Conservation (phyloP, 331 rosid species). For the Quercus phellos region DNA sequence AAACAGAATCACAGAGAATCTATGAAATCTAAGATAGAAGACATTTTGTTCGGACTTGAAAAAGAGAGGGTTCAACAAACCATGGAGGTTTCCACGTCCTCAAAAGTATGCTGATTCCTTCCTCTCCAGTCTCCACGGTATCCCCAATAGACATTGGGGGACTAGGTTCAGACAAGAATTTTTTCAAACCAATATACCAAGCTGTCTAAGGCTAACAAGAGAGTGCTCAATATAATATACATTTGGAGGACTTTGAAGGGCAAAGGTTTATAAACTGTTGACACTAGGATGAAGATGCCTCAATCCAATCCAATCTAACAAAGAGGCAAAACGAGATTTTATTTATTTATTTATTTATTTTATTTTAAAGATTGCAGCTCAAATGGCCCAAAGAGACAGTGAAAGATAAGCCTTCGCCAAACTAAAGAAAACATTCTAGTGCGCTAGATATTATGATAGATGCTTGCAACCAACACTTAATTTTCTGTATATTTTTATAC, state of each 20-base stretch:
- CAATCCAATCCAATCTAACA: not conserved
- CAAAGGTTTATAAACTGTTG: not conserved
- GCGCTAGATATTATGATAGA: not conserved
- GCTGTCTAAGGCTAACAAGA: not conserved
- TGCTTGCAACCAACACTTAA: not conserved
- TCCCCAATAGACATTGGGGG: no score
- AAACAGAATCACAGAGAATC: no score
- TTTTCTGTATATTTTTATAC: constrained; percentile 2
- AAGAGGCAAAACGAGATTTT: not conserved
- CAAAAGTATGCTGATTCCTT: no score
- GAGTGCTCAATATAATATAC: not conserved
- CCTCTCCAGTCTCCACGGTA: no score
- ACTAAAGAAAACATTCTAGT: not conserved
- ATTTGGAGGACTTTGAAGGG: not conserved
- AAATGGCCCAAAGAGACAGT: not conserved
- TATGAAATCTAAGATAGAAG: no score
- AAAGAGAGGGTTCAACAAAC: no score
- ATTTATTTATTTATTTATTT: no score
- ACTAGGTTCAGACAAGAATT: no score
- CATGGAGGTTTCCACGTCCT: no score
- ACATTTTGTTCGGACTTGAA: no score
- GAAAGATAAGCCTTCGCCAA: not conserved
- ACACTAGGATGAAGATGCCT: not conserved
- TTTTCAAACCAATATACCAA: not conserved
- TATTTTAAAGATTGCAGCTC: not conserved